phyloP scores from a whole-genome alignment of 2,329 filamentous ascomycete genomes.

The Pyrenophora teres region DNA sequence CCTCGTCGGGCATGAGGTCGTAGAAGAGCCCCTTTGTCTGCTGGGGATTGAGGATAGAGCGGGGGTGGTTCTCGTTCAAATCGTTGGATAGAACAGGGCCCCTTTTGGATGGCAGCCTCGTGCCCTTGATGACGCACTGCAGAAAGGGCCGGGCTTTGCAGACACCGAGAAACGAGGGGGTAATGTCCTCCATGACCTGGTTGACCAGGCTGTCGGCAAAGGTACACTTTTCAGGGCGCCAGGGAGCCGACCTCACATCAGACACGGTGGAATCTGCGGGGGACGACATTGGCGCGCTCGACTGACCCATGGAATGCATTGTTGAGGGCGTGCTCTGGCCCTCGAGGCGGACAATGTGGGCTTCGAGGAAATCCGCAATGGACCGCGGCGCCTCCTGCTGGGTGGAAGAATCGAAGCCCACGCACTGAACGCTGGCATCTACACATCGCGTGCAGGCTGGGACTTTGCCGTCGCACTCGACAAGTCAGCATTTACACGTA shows the following conservation, averaged over 20 bases:
- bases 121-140: conserved; percentile 44
- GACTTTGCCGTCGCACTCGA: conserved; percentile 44
- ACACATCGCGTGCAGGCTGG: conserved; percentile 43
- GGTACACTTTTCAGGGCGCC: conserved; percentile 31
- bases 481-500: conserved; percentile 5
- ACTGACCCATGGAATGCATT: conserved; percentile 19
- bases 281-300: conserved; percentile 28
- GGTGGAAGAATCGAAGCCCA: conserved; percentile 44
- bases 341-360: conserved; percentile 37
- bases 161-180: conserved; percentile 44
- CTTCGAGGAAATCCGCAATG: conserved; percentile 43
- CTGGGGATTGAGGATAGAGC: conserved; percentile 45
- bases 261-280: conserved; percentile 32
- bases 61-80: conserved; percentile 43
- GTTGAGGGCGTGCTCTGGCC: conserved; percentile 21
- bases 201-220: conserved; percentile 41
- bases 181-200: conserved; percentile 43
- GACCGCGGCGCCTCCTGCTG: conserved; percentile 40
- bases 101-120: conserved; percentile 41
- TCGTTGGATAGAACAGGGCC: conserved; percentile 43
- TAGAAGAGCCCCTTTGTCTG: conserved; percentile 31
- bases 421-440: conserved; percentile 37
- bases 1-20: conserved; percentile 36
- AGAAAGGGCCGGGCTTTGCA: conserved; percentile 39
- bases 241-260: conserved; percentile 20